These are phyloP conservation scores for Actinidia arguta DNA, from an alignment of 179 eudicot genomes.

Conservation along the genomic window DNA sequence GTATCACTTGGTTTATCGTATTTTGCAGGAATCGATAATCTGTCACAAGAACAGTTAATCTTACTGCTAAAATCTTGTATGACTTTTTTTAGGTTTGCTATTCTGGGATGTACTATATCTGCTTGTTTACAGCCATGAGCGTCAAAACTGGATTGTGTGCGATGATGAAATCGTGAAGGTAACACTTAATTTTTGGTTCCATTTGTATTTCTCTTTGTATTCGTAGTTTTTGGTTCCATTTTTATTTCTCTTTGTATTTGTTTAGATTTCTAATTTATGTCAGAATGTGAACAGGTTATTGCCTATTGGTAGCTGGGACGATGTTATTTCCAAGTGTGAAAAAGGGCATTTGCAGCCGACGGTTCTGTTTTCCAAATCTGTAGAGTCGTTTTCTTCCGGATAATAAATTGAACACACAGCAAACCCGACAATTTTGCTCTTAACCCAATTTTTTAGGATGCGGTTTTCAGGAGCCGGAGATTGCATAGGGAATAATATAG, in stretches of 20 bases:
- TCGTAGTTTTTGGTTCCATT: no score
- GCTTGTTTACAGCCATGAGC: conserved; percentile 55
- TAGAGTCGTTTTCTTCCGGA: conserved; percentile 17
- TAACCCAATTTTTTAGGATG: background rate
- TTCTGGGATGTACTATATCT: conserved; percentile 51
- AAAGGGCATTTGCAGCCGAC: conserved; percentile 57
- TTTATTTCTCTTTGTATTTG: no score
- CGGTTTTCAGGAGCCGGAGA: no score
- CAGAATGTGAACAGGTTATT: conserved; percentile 35
- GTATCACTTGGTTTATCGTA: no score
- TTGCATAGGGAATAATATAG: no score
- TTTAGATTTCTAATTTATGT: background rate
- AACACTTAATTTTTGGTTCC: conserved; percentile 14
- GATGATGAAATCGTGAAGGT: conserved; percentile 67
- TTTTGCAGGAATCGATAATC: no score
- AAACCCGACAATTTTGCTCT: conserved; percentile 4
- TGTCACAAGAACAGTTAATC: background rate
- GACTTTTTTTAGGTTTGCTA: conserved; percentile 54
- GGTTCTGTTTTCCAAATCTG: conserved; percentile 46
- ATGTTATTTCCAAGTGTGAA: conserved; percentile 39
- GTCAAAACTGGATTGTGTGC: conserved; percentile 53
- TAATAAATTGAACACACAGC: background rate
- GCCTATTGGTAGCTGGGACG: conserved; percentile 62
- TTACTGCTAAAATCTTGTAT: background rate
- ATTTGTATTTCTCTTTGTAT: background rate